Percentiles rank a stretch among this genome's conserved stretches.
Conservation (phyloP, 371 early-diverging fungal species). For the Mortierella sp. region DNA sequence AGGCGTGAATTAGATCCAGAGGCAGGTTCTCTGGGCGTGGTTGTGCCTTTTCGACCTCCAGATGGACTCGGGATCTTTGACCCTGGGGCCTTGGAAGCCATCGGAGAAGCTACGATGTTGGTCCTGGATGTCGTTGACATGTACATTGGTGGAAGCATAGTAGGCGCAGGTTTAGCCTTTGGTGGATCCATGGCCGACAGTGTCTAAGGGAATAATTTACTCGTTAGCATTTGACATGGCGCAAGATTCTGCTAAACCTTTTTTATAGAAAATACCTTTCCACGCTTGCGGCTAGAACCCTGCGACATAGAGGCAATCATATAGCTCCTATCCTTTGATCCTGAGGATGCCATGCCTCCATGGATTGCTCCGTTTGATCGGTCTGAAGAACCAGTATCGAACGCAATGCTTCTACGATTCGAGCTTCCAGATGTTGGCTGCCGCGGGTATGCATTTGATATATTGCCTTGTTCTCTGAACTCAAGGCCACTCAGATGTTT, state of each 20-base stretch:
- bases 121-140: constrained; percentile 44
- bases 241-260: background rate
- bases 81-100: constrained; percentile 20
- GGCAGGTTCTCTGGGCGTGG: constrained; percentile 16
- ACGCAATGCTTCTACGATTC: constrained; percentile 38
- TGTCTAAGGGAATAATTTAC: constrained; percentile 18
- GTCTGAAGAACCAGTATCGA: constrained; percentile 23
- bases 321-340: constrained; percentile 29
- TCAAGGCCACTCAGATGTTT: constrained; percentile 48
- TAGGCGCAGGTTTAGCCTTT: constrained; percentile 33
- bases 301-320: constrained; percentile 21
- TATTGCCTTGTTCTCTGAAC: constrained; percentile 30
- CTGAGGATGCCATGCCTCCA: background rate
- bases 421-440: constrained; percentile 23
- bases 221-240: background rate
- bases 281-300: constrained; percentile 45
- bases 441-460: constrained; percentile 17
- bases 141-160: constrained; percentile 49
- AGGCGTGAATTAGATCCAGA: constrained; percentile 13
- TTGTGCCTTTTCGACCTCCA: constrained; percentile 29
- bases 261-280: constrained; percentile 37
- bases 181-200: constrained; percentile 54
- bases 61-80: constrained; percentile 54
- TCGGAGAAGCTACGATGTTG: constrained; percentile 27
- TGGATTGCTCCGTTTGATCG: constrained; percentile 4